These are phyloP conservation scores for Cymbopogon flexuosus DNA, from an alignment of 202 grass and related monocot genomes.

Conservation along the genomic window DNA sequence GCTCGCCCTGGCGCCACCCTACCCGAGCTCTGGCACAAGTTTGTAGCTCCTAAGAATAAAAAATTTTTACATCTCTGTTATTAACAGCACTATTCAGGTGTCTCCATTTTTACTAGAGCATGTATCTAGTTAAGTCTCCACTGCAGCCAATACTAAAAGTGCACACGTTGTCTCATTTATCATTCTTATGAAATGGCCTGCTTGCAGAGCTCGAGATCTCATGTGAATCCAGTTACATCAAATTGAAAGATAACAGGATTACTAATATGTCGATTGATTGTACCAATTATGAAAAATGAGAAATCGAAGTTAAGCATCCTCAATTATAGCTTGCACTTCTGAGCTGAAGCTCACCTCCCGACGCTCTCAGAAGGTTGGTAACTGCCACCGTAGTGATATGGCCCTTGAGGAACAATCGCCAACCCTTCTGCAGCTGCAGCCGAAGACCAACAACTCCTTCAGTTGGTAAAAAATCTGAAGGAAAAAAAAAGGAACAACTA, in stretches of 20 bases:
- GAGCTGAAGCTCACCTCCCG: constrained; percentile 40
- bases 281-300: not conserved
- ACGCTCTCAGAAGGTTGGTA: constrained; percentile 48
- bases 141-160: not conserved
- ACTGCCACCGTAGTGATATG: constrained; percentile 40
- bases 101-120: not conserved
- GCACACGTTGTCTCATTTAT: not conserved
- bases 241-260: not conserved
- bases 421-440: not conserved
- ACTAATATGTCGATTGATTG: not conserved
- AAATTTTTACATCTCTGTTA: not conserved
- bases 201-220: not conserved
- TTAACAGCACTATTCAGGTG: not conserved
- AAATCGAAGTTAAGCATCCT: not conserved
- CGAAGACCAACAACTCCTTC: not conserved
- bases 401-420: constrained; percentile 52
- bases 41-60: not conserved
- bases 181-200: not conserved
- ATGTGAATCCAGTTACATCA: constrained; percentile 2
- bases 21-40: not conserved
- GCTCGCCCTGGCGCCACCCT: no score
- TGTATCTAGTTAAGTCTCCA: not conserved
- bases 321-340: not conserved
- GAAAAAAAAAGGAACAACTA: not conserved
- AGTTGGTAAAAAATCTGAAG: not conserved